phyloP scores from a whole-genome alignment of 2,329 filamentous ascomycete species.

The Amesomyces nigricolor region DNA sequence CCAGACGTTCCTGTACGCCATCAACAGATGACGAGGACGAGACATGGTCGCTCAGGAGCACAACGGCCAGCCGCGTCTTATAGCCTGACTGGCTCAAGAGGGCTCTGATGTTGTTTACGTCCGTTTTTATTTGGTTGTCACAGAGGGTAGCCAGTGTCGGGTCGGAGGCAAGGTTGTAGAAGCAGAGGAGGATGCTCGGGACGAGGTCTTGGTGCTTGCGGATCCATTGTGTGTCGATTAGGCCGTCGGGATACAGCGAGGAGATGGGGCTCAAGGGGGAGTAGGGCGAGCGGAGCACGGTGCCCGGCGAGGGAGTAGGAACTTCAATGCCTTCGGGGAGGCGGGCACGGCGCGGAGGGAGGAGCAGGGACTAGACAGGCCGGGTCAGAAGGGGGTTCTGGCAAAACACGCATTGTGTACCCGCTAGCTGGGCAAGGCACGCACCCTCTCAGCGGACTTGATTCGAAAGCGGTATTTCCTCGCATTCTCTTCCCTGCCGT shows the following conservation, averaged over 20 bases:
- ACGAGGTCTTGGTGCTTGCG: slow-evolving; percentile 82
- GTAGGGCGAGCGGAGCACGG: slow-evolving; percentile 79
- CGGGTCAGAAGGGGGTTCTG: slow-evolving; percentile 23
- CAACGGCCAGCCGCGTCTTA: slow-evolving; percentile 70
- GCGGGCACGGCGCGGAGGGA: slow-evolving; percentile 52
- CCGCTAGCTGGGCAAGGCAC: slow-evolving; percentile 32
- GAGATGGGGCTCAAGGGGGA: slow-evolving; percentile 84
- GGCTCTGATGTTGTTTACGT: slow-evolving; percentile 72
- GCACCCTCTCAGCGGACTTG: slow-evolving; percentile 73
- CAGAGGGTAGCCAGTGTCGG: slow-evolving; percentile 67
- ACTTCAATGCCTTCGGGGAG: slow-evolving; percentile 47
- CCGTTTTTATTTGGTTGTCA: slow-evolving; percentile 81
- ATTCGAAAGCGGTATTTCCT: slow-evolving; percentile 60
- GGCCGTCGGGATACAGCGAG: slow-evolving; percentile 79
- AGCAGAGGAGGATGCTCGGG: slow-evolving; percentile 73
- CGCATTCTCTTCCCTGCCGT: slow-evolving; percentile 44
- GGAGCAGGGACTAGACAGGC: slow-evolving; percentile 44
- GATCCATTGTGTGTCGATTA: slow-evolving; percentile 77
- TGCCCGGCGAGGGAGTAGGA: slow-evolving; percentile 40
- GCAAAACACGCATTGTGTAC: not conserved
- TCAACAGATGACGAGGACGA: slow-evolving; percentile 42
- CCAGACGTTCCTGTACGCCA: slow-evolving; percentile 61
- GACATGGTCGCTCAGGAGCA: slow-evolving; percentile 65
- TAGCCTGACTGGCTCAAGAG: slow-evolving; percentile 65
- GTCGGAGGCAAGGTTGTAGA: slow-evolving; percentile 72